phyloP scores from a whole-genome alignment of 192 early-diverging fungal species.

The Backusella liffmaniae region DNA sequence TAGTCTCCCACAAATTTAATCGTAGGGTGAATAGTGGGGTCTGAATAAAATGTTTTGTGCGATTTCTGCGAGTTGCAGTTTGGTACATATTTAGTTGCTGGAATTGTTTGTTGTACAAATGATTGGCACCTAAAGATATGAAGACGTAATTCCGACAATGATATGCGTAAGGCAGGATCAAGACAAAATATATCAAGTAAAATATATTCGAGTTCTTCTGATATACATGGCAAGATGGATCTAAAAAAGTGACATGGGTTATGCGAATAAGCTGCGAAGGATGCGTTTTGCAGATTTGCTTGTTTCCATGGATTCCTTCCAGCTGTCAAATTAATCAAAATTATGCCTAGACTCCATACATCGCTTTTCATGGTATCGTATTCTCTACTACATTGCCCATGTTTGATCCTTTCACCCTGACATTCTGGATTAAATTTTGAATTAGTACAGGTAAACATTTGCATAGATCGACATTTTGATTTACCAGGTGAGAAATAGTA shows the following conservation, averaged over 20 bases:
- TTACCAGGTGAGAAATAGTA: conserved; percentile 62
- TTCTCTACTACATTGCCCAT: conserved; percentile 40
- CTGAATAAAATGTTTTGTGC: conserved; percentile 8
- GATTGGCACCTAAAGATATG: conserved; percentile 21
- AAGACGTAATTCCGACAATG: conserved; percentile 36
- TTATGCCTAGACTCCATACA: conserved; percentile 94
- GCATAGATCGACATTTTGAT: not conserved
- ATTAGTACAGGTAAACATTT: not conserved
- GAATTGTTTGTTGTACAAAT: conserved; percentile 13
- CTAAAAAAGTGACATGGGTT: conserved; percentile 62
- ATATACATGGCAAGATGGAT: conserved; percentile 52
- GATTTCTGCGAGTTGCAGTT: not conserved
- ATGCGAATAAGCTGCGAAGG: conserved; percentile 51
- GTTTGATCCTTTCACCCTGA: conserved; percentile 39
- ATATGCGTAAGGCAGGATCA: conserved; percentile 43
- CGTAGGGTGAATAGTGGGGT: not conserved
- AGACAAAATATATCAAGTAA: conserved; percentile 46
- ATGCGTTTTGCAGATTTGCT: conserved; percentile 64
- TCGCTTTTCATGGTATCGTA: conserved; percentile 66
- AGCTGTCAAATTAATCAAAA: conserved; percentile 79
- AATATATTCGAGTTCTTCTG: conserved; percentile 59
- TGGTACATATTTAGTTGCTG: conserved; percentile 7
- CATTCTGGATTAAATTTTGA: conserved; percentile 44
- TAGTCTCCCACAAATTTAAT: conserved; percentile 1
- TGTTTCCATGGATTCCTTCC: conserved; percentile 78